phyloP scores from a whole-genome alignment of 768 basidiomycete species.

The Tylopilus sp. region DNA sequence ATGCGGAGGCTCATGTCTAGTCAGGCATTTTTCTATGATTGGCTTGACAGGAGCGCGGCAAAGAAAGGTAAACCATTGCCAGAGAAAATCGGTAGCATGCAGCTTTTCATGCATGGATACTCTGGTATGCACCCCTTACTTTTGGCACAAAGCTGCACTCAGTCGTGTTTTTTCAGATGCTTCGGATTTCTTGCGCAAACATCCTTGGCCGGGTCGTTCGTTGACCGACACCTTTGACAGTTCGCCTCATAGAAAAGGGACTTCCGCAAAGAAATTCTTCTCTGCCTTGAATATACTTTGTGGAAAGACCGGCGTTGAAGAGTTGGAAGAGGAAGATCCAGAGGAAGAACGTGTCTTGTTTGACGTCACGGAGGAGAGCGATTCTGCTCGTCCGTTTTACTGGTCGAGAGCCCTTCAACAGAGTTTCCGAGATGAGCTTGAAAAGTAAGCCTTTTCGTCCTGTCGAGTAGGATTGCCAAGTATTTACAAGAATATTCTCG shows the following conservation, averaged over 20 bases:
- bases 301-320: slow-evolving; percentile 75
- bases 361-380: slow-evolving; percentile 57
- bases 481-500: slow-evolving; percentile 8
- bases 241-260: slow-evolving; percentile 70
- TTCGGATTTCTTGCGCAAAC: slow-evolving; percentile 78
- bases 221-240: slow-evolving; percentile 86
- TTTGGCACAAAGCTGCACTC: background rate
- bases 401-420: slow-evolving; percentile 79
- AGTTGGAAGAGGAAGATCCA: slow-evolving; percentile 69
- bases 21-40: slow-evolving; percentile 90
- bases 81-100: slow-evolving; percentile 89
- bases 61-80: slow-evolving; percentile 84
- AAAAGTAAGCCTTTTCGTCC: slow-evolving; percentile 58
- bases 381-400: slow-evolving; percentile 63
- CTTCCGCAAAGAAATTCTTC: slow-evolving; percentile 62
- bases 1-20: slow-evolving; percentile 1
- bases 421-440: slow-evolving; percentile 83
- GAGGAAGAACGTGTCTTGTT: slow-evolving; percentile 72
- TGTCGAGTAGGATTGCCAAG: background rate
- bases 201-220: slow-evolving; percentile 86
- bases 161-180: slow-evolving; percentile 53
- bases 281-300: slow-evolving; percentile 76
- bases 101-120: slow-evolving; percentile 82
- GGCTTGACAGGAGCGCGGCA: slow-evolving; percentile 76
- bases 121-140: slow-evolving; percentile 44